Evolutionary conservation across 495 filamentous ascomycete species (phyloP).

Genomic region (Penicillium nucicola): DNA sequence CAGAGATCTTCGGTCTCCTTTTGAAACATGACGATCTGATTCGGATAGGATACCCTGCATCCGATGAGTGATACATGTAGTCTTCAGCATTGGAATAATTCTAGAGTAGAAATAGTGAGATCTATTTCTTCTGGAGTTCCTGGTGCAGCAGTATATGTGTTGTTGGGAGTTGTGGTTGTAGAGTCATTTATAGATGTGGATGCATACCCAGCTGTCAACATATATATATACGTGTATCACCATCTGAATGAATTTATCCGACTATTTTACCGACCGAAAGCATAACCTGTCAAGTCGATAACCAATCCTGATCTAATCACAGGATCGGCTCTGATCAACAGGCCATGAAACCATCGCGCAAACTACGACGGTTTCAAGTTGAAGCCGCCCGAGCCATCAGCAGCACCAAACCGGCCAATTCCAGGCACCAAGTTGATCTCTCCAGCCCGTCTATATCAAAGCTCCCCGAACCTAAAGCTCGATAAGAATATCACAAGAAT

Average conservation of each 20-base stretch:
- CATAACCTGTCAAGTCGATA: conserved; percentile 1
- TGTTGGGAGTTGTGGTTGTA: background rate
- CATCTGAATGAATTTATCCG: background rate
- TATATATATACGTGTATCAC: background rate
- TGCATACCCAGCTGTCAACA: background rate
- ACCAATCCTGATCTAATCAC: conserved; percentile 1
- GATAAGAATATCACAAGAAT: conserved; percentile 1
- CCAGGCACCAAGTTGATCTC: background rate
- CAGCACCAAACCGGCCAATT: background rate
- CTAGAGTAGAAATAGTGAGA: no score
- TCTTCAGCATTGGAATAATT: no score
- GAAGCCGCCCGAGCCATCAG: background rate
- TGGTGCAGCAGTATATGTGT: background rate
- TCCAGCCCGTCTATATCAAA: background rate
- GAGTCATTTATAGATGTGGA: background rate
- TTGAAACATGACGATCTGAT: conserved; percentile 6
- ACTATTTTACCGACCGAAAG: background rate
- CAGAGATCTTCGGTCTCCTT: conserved; percentile 12
- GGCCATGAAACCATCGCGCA: conserved; percentile 20
- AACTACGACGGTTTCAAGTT: conserved; percentile 21
- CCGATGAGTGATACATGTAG: no score
- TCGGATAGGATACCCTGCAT: background rate
- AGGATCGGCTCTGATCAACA: conserved; percentile 13
- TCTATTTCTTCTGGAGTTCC: no score
- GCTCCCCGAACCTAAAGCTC: background rate